A percentile compares a stretch with the other conserved stretches of the same genome.
Conservation (phyloP, 805 yeast genomes). For the Candida railenensis region DNA sequence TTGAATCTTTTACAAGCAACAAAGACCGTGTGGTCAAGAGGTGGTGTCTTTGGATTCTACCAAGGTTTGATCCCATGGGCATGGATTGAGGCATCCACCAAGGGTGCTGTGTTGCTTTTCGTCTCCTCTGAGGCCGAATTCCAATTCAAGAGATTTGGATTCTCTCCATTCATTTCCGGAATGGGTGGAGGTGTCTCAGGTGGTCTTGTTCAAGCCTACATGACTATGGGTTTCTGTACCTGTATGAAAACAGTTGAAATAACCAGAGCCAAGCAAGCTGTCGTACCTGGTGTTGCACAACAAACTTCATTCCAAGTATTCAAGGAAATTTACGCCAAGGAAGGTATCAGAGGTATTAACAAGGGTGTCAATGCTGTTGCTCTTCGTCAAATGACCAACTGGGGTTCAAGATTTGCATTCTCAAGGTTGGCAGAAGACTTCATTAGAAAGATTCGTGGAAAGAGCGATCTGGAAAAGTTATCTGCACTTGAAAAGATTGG, state of each 20-base stretch:
- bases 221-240: constrained; percentile 97
- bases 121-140: constrained; percentile 93
- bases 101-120: constrained; percentile 92
- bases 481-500: constrained; percentile 76
- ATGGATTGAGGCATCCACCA: constrained; percentile 99
- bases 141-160: constrained; percentile 60
- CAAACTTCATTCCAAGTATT: constrained; percentile 84
- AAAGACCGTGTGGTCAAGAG: constrained; percentile 84
- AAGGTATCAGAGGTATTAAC: constrained; percentile 93
- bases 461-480: constrained; percentile 57
- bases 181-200: constrained; percentile 95
- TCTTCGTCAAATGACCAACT: constrained; percentile 97
- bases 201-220: constrained; percentile 94
- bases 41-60: constrained; percentile 89
- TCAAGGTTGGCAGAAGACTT: constrained; percentile 87
- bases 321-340: constrained; percentile 75
- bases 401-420: constrained; percentile 97
- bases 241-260: constrained; percentile 99
- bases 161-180: constrained; percentile 74
- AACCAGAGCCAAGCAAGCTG: constrained; percentile 78
- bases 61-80: constrained; percentile 99
- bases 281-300: constrained; percentile 62
- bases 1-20: constrained; percentile 67
- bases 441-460: constrained; percentile 64
- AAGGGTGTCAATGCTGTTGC: constrained; percentile 99